These are phyloP conservation scores for Leccinum insolens DNA, from an alignment of 1,284 basidiomycete species.

Conservation along the genomic window DNA sequence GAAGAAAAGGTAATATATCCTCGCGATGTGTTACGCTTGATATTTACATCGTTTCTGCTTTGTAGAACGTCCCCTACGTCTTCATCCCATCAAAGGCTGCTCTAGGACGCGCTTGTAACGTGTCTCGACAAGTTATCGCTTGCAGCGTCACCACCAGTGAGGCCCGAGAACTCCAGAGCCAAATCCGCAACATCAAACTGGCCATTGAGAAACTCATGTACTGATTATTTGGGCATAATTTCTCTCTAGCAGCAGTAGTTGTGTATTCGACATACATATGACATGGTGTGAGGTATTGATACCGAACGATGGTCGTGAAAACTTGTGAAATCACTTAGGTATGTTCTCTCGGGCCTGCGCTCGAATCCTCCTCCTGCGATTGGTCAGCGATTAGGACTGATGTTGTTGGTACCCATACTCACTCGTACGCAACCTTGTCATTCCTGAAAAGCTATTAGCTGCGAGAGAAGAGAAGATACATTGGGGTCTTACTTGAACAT, in stretches of 20 bases:
- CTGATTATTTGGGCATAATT: conserved; percentile 15
- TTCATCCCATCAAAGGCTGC: conserved; percentile 96
- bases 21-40: not conserved
- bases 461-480: not conserved
- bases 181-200: conserved; percentile 89
- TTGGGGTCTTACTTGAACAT: conserved; percentile 85
- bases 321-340: conserved; percentile 59
- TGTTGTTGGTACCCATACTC: conserved; percentile 37
- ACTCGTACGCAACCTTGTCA: conserved; percentile 89
- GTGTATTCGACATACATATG: conserved; percentile 17
- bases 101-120: conserved; percentile 94
- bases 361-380: conserved; percentile 68
- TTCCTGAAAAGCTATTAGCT: conserved; percentile 57
- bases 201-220: conserved; percentile 76
- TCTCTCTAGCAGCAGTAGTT: conserved; percentile 9
- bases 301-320: not conserved
- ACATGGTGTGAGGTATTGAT: conserved; percentile 11
- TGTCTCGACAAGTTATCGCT: conserved; percentile 94
- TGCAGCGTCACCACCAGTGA: conserved; percentile 97
- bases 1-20: conserved; percentile 85
- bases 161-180: conserved; percentile 87
- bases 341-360: conserved; percentile 85
- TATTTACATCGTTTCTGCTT: not conserved
- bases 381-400: conserved; percentile 10
- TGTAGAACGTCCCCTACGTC: conserved; percentile 92